A percentile compares a stretch with the other conserved stretches of the same genome.
phyloP scores from a whole-genome alignment of 1,284 basidiomycete genomes.

The Afroboletus lepidellus region DNA sequence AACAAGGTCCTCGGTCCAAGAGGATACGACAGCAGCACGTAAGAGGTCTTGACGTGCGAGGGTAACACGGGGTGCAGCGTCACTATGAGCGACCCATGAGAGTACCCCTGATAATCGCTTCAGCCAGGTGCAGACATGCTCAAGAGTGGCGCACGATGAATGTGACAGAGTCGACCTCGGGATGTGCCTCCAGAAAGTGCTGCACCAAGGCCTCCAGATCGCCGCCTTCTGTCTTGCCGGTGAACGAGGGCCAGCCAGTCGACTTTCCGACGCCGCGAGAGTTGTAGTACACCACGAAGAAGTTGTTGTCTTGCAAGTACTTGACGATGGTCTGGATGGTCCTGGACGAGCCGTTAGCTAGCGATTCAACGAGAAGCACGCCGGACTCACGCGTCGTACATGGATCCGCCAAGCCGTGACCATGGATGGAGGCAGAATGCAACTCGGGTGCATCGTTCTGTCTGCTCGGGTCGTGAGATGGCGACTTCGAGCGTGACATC shows the following conservation, averaged over 20 bases:
- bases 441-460: conserved; percentile 37
- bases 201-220: conserved; percentile 64
- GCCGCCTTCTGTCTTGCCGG: conserved; percentile 62
- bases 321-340: conserved; percentile 31
- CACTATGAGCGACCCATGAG: conserved; percentile 71
- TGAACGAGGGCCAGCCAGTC: conserved; percentile 67
- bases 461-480: conserved; percentile 13
- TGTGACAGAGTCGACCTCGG: conserved; percentile 46
- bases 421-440: conserved; percentile 75
- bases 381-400: conserved; percentile 66
- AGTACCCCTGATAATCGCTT: conserved; percentile 61
- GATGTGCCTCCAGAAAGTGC: conserved; percentile 50
- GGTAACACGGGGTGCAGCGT: conserved; percentile 57
- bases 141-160: conserved; percentile 46
- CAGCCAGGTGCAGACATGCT: conserved; percentile 8
- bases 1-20: conserved; percentile 65
- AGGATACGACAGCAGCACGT: conserved; percentile 77
- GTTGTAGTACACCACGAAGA: conserved; percentile 68
- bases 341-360: conserved; percentile 13
- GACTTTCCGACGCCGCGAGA: conserved; percentile 74
- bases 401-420: conserved; percentile 74
- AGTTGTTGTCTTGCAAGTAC: conserved; percentile 43
- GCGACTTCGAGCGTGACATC: conserved; percentile 30
- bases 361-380: neutral
- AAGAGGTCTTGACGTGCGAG: conserved; percentile 50